Base-by-base conservation (phyloP, 306 rosid species). In the Vigna unguiculata region DNA sequence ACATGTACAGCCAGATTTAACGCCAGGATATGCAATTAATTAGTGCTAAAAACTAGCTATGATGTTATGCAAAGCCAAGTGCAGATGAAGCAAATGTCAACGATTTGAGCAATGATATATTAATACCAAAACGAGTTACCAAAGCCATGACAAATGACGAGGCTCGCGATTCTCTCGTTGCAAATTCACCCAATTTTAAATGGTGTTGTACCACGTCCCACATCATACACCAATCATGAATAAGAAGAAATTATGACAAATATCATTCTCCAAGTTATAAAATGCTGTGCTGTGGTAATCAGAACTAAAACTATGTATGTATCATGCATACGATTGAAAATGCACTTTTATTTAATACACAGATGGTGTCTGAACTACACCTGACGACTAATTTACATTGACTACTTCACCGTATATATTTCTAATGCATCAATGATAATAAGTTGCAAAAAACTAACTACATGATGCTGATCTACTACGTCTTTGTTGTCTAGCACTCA, bases 401-500 rank as follows among this genome's bases (percentile, higher is more conserved):
- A 47, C 24, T 65, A 45, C 22, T 41, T 16, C 76, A 66, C 75
- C 45, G 48, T 32, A 78, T 63, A 60, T 47, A 30, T 48, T 68
- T 55, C 54, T 67, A 73, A 72, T 58, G 55, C 48, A 53, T n/a
- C 40, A 16, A 12, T 43, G 48, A 72, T 53, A 47, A 19, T 8
- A 48, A 55, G 45, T 81, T 80, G 82, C 67, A 82, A 62, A 17
- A 83, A 86, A 74, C 84, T 82, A 90, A 72, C 86, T 79, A 72
- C 14, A 74, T 48, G 93, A 83, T 52, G 89, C 78, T 21, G 85
- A 17, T 81, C 83, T 91, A 58, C 71, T 79, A n/a, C 76, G 86
- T 34, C 76, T 17, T 40, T 40, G 65, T 20, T 48, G 72, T 17
- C 65, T 76, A 48, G 70, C 81, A 62, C 76, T 69, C 6, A 15